phyloP scores from a whole-genome alignment of 495 filamentous ascomycete genomes.

The Cryomyces minteri region DNA sequence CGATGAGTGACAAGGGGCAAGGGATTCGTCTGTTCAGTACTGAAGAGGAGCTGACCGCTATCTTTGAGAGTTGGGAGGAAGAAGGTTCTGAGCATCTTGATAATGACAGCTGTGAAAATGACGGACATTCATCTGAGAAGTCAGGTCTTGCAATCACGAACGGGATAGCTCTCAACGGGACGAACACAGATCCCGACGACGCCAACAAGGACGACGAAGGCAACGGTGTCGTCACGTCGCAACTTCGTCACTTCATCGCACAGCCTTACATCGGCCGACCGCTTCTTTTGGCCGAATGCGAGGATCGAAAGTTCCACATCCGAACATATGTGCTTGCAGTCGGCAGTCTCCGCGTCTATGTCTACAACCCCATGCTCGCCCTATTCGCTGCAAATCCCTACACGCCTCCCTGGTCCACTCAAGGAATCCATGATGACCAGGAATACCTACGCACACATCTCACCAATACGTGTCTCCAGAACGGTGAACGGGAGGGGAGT shows the following conservation, averaged over 20 bases:
- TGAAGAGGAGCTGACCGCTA: conserved; percentile 55
- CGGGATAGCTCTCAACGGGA: conserved; percentile 2
- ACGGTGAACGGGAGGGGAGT: conserved; percentile 32
- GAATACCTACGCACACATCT: conserved; percentile 51
- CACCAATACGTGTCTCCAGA: conserved; percentile 90
- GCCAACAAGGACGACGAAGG: conserved; percentile 14
- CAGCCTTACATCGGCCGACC: conserved; percentile 93
- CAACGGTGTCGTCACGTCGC: conserved; percentile 61
- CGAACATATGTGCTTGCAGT: conserved; percentile 72
- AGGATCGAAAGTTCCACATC: conserved; percentile 84
- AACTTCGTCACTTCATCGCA: conserved; percentile 87
- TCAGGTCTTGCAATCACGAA: neutral
- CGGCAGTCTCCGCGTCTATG: conserved; percentile 62
- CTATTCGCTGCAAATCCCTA: conserved; percentile 70
- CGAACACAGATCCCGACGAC: conserved; percentile 3
- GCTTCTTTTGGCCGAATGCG: conserved; percentile 35
- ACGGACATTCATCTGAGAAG: neutral
- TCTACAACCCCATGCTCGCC: conserved; percentile 79
- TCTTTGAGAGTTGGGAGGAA: conserved; percentile 78
- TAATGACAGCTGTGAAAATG: conserved; percentile 16
- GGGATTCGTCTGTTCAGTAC: conserved; percentile 78
- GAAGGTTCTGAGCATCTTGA: conserved; percentile 41
- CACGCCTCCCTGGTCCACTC: conserved; percentile 17
- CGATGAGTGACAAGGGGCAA: conserved; percentile 92
- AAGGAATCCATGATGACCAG: neutral